Evolutionary conservation across 2,329 filamentous ascomycete genomes (phyloP), one percentile per base, ranked within the genome.

Genomic region (Thelonectria rubi): DNA sequence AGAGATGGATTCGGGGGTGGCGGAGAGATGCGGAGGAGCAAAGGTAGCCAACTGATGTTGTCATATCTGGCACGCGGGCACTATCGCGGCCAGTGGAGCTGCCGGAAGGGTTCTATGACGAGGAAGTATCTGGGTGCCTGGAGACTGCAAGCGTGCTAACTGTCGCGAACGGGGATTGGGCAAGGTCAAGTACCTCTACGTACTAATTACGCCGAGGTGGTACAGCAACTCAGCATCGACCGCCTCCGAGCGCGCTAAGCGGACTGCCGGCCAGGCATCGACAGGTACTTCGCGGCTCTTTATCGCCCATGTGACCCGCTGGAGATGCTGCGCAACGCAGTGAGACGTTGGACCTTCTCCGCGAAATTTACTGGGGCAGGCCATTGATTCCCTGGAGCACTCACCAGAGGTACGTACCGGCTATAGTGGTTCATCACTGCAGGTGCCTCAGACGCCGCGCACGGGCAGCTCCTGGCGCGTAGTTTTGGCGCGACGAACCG

Each of bases 41-140:
- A 30, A 30, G 26, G 26, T 58, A 65, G 60, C 69, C 69, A 69
- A 72, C 67, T 61, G 69, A 70, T 70, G 69, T 72, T 69, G 69
- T 72, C 64, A 66, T 67, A 65, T 60, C 65, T 48, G 59, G 66
- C 69, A 71, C 68, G 66, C 66, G 66, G 65, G 57, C 63, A 59
- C 61, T 71, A 66, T 69, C 67, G 61, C 46, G 39, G 55, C 24
- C 61, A 55, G 69, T 60, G 50, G 67, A 62, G 65, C 58, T 61
- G 59, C 47, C 55, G 47, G 61, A 63, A 58, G 57, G 49, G 48
- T 37, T 55, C 45, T 37, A 32, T 54, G 21, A 40, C 34, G 40
- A 24, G 18, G 37, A 47, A 32, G 60, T 62, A 59, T 34, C 40
- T 21, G 21, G 14, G 24, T 34, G 55, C 51, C 51, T 50, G 55